Percentiles rank a stretch among this genome's conserved stretches.
These are phyloP conservation scores for Tephrocybe sp. DNA, from an alignment of 768 basidiomycete genomes.

Conservation along the genomic window DNA sequence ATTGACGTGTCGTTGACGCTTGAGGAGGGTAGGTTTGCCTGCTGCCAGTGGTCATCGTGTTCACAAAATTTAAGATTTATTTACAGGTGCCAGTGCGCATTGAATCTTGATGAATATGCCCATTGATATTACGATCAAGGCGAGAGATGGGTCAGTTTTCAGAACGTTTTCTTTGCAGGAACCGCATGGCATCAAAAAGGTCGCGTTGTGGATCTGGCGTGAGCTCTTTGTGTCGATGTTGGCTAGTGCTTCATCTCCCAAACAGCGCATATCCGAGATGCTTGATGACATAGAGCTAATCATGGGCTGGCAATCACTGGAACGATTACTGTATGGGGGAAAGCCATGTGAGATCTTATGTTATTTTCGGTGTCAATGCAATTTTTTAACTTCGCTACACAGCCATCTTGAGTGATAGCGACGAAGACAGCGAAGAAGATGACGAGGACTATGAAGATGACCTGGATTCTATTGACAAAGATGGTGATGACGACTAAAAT, in stretches of 20 bases:
- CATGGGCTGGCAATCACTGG: conserved; percentile 50
- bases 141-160: conserved; percentile 36
- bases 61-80: too few species aligned
- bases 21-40: conserved; percentile 33
- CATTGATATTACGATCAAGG: conserved; percentile 43
- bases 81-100: conserved; percentile 53
- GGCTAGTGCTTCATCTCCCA: conserved; percentile 27
- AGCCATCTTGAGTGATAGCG: conserved; percentile 24
- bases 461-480: conserved; percentile 14
- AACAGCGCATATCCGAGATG: conserved; percentile 44
- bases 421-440: conserved; percentile 7
- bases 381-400: background rate
- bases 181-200: conserved; percentile 40
- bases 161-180: conserved; percentile 49
- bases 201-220: conserved; percentile 66
- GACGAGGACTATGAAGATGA: conserved; percentile 14
- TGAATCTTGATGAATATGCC: conserved; percentile 45
- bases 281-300: conserved; percentile 53
- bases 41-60: background rate
- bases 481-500: conserved; percentile 25
- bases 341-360: conserved; percentile 36
- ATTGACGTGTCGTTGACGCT: conserved; percentile 45
- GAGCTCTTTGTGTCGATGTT: conserved; percentile 62
- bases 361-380: background rate
- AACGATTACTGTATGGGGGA: conserved; percentile 55